Evolutionary conservation across 805 yeast species (phyloP), one percentile per base, ranked within the genome.

Genomic region (Candida nitratophila): DNA sequence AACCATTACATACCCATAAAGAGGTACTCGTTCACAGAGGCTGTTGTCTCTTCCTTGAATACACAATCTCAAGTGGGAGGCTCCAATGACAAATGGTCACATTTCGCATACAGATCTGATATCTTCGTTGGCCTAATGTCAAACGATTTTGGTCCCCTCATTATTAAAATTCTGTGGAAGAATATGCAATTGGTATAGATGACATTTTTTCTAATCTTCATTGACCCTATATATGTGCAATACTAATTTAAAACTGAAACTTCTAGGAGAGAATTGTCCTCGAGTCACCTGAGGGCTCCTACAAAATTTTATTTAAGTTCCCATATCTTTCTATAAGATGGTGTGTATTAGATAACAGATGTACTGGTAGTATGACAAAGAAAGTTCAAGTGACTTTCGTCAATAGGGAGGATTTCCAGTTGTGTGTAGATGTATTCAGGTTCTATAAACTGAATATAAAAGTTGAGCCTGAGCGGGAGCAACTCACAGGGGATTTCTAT

Each of bases 31-130:
- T 22, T 21, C 27, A 35, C 38, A 5, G 27, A 19, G 5, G 10
- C 38, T 35, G 16, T 5, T 12, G 7, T 20, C n/a, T 4, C 16
- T 10, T 30, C 4, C 15, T 6, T n/a, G 17, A 10, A n/a, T 27
- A 20, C 19, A 4, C 6, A 12, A 4, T 3, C 27, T 11, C 19
- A 22, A 11, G 3, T 19, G 19, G n/a, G 19, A 24, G 14, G 17
- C 3, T 48, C 47, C 12, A 44, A 50, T 12, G 45, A 42, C 10
- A 40, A 44, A n/a, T 55, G 60, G 61, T 42, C 48, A 4, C 60
- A 55, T 37, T 52, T 56, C 35, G 58, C 62, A 3, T 51, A 54
- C 37, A 40, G 53, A 17, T 52, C 61, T 8, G 54, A 53, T 19
- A 47, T 37, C 33, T 19, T 17, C 7, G 3, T 14, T 37, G 22